These are phyloP conservation scores for Cyberlindnera euphorbiiphila DNA, from an alignment of 805 yeast genomes.

Conservation along the genomic window DNA sequence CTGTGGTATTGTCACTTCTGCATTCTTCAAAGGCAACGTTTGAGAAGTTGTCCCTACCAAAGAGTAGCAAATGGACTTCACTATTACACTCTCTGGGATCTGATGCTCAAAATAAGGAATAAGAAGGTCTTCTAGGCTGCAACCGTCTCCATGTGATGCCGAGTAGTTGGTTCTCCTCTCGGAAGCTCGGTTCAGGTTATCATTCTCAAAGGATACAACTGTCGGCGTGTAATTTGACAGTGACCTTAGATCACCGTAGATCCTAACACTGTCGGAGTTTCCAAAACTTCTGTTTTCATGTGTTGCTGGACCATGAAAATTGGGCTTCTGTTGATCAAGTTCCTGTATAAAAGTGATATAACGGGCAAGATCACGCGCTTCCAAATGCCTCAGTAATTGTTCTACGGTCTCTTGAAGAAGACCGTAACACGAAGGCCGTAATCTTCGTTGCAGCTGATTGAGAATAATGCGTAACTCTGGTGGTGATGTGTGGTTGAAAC, in stretches of 20 bases:
- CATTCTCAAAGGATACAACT: conserved; percentile 38
- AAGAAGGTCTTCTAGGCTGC: conserved; percentile 27
- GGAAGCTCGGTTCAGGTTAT: conserved; percentile 32
- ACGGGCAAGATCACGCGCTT: conserved; percentile 10
- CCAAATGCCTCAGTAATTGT: conserved; percentile 6
- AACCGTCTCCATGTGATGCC: conserved; percentile 13
- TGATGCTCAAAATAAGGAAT: conserved; percentile 34
- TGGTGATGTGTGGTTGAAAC: no score
- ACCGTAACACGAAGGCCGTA: not conserved
- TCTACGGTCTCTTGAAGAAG: conserved; percentile 12
- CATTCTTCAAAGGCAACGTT: conserved; percentile 42
- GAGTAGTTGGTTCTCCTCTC: conserved; percentile 36
- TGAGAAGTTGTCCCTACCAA: conserved; percentile 61
- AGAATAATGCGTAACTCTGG: no score
- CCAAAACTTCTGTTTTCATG: not conserved
- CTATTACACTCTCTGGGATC: conserved; percentile 38
- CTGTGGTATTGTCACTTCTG: conserved; percentile 41
- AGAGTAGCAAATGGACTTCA: conserved; percentile 48
- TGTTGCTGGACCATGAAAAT: no score
- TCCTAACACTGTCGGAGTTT: not conserved
- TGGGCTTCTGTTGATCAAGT: no score
- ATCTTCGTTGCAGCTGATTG: no score
- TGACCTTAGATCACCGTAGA: conserved; percentile 12
- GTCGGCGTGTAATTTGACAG: conserved; percentile 18
- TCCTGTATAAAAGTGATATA: conserved; percentile 4